Base-by-base conservation (phyloP, 2,329 filamentous ascomycete genomes). In the Fusarium sp. region DNA sequence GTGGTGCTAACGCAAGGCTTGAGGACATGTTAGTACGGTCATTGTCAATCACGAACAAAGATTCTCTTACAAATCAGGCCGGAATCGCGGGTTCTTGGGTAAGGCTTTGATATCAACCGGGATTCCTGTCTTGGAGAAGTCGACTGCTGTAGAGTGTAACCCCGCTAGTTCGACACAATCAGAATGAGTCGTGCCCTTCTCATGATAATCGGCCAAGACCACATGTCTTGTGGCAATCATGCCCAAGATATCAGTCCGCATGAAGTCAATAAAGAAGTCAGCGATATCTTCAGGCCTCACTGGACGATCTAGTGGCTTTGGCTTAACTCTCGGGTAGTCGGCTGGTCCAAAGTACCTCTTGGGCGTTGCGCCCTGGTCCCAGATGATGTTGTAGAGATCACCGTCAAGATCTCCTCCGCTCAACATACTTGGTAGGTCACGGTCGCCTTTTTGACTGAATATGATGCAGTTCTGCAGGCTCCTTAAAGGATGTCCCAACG, bases 331-430 rank as follows among this genome's bases (percentile, higher is more conserved):
- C 5, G 88, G 85, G 69, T 97, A 96, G 65, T 93, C 87, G 0
- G 93, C 92, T 0, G 93, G 87, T 2, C 5, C 0, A n/a, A 82
- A 87, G 0, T 78, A 80, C 0, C 15, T 21, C 13, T 69, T 39
- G 0, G 85, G 82, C 3, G 84, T 76, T 0, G 88, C 81, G 0
- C 76, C 73, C 0, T 77, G 69, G 68, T 96, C 92, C 83, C 87
- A 96, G 46, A 96, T 91, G 48, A 96, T 79, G 66, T 93, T 91
- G 77, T 91, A 97, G 0, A 92, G 79, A 75, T 97, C 94, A 0
- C 93, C 93, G 67, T 96, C 93, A 0, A 97, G 83, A 75, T 97
- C 93, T 0, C 93, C 93, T 2, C 93, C 93, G 52, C 90, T 91
- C 0, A 97, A 82, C 76, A 90, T 86, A 63, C 91, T 95, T 0